A percentile compares a stretch with the other conserved stretches of the same genome.
Evolutionary conservation across 169 alveolate species (phyloP).

Genomic region (Plasmodium yoelii): DNA sequence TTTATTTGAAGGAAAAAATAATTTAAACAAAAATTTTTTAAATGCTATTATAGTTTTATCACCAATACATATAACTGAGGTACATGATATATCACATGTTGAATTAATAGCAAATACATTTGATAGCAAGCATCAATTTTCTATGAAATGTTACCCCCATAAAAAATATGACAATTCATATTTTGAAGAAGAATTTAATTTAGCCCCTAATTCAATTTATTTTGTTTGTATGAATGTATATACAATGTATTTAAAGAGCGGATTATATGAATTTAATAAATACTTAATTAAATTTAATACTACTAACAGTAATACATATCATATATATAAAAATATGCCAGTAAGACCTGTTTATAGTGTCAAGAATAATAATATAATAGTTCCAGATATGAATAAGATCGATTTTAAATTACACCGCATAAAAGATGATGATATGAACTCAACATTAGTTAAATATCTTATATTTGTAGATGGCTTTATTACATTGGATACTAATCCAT

Average conservation of each 20-base stretch:
- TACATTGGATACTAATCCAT: constrained; percentile 17
- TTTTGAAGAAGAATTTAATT: constrained; percentile 17
- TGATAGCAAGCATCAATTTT: constrained; percentile 20
- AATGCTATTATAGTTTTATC: constrained; percentile 57
- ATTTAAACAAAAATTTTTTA: constrained; percentile 7
- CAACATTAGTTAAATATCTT: background rate
- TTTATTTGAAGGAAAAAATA: constrained; percentile 28
- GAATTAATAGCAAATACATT: constrained; percentile 43
- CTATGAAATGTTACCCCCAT: constrained; percentile 38
- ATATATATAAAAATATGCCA: constrained; percentile 34
- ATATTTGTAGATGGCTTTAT: constrained; percentile 12
- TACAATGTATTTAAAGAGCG: constrained; percentile 8
- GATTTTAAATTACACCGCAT: background rate
- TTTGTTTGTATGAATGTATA: constrained; percentile 41
- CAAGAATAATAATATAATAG: constrained; percentile 3
- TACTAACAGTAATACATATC: background rate
- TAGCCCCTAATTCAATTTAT: constrained; percentile 21
- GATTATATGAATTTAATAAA: constrained; percentile 53
- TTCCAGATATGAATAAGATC: background rate
- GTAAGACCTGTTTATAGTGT: constrained; percentile 49
- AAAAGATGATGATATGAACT: background rate
- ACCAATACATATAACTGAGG: constrained; percentile 4
- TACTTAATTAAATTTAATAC: constrained; percentile 20
- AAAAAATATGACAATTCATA: constrained; percentile 20
- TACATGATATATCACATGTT: constrained; percentile 11